Percentiles rank a stretch among this genome's conserved stretches.
These are phyloP conservation scores for Rhizodiscina lignyota DNA, from an alignment of 495 filamentous ascomycete species.

Conservation along the genomic window DNA sequence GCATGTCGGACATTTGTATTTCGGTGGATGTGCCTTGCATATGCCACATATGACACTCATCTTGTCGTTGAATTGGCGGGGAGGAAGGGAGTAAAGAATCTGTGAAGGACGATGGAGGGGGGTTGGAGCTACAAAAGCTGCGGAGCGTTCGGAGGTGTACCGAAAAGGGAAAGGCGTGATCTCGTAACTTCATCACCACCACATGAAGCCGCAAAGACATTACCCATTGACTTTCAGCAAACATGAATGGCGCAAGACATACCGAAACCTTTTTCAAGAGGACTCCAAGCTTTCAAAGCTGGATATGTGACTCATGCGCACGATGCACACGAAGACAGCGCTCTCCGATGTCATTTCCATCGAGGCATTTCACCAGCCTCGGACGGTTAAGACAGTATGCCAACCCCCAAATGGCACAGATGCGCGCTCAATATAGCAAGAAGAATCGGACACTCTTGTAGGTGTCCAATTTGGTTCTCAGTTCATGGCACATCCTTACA, in stretches of 20 bases:
- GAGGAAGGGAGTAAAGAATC: neutral
- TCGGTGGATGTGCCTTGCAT: conserved; percentile 16
- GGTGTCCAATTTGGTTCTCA: conserved; percentile 5
- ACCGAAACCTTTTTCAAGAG: conserved; percentile 4
- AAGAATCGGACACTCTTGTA: conserved; percentile 45
- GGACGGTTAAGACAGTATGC: conserved; percentile 9
- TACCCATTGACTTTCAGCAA: conserved; percentile 1
- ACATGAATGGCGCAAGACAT: conserved; percentile 2
- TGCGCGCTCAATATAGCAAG: conserved; percentile 36
- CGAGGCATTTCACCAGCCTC: conserved; percentile 14
- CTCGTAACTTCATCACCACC: too few relatives aligned
- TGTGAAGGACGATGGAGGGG: neutral
- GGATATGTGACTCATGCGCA: conserved; percentile 12
- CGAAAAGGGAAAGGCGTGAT: neutral
- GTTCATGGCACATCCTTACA: neutral
- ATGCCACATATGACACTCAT: conserved; percentile 12
- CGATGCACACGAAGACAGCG: neutral
- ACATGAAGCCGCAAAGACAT: neutral
- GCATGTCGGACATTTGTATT: conserved; percentile 25
- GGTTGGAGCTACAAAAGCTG: neutral
- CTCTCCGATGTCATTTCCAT: conserved; percentile 1
- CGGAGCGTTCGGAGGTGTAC: neutral
- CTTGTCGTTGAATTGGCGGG: conserved; percentile 2
- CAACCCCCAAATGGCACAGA: conserved; percentile 34
- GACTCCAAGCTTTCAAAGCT: conserved; percentile 2